These are phyloP conservation scores for Phytophthora pluvialis DNA, from an alignment of 352 stramenopile species.

Conservation along the genomic window DNA sequence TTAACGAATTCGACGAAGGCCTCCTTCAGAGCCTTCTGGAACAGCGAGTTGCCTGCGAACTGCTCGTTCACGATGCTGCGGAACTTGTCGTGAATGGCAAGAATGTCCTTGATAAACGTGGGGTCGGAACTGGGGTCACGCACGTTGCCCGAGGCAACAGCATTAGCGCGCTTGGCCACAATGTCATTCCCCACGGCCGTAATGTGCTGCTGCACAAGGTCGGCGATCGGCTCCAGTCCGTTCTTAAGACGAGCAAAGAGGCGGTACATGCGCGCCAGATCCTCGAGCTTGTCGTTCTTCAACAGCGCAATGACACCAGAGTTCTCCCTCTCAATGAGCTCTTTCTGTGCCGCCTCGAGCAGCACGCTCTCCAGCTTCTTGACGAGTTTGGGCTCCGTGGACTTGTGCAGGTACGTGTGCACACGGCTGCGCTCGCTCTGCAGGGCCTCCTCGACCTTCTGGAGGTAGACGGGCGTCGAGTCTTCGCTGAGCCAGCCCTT, in stretches of 20 bases:
- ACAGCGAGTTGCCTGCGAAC: constrained; percentile 97
- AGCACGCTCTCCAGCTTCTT: constrained; percentile 94
- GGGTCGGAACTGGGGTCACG: constrained; percentile 94
- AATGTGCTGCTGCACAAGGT: constrained; percentile 97
- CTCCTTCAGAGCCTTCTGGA: constrained; percentile 99
- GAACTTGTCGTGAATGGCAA: constrained; percentile 98
- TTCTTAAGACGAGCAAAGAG: constrained; percentile 97
- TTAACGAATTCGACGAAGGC: constrained; percentile 99
- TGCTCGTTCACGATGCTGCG: constrained; percentile 96
- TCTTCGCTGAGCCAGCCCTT: constrained; percentile 98
- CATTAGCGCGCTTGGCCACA: constrained; percentile 84
- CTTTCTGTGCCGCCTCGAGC: constrained; percentile 94
- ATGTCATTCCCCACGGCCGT: constrained; percentile 88
- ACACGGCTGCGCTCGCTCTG: constrained; percentile 90
- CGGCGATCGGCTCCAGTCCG: constrained; percentile 96
- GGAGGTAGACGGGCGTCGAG: constrained; percentile 98
- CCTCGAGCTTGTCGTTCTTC: constrained; percentile 97
- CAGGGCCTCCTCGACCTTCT: constrained; percentile 92
- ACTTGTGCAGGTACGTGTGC: constrained; percentile 96
- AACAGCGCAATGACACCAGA: constrained; percentile 96
- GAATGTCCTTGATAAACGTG: constrained; percentile 98
- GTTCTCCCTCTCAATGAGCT: constrained; percentile 98
- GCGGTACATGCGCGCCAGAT: constrained; percentile 98
- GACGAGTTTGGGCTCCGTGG: constrained; percentile 96
- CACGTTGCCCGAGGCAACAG: constrained; percentile 92